Evolutionary conservation across 78 protist species (phyloP), one percentile per base, ranked within the genome.

Genomic region (Dictyostelium intermedium): DNA sequence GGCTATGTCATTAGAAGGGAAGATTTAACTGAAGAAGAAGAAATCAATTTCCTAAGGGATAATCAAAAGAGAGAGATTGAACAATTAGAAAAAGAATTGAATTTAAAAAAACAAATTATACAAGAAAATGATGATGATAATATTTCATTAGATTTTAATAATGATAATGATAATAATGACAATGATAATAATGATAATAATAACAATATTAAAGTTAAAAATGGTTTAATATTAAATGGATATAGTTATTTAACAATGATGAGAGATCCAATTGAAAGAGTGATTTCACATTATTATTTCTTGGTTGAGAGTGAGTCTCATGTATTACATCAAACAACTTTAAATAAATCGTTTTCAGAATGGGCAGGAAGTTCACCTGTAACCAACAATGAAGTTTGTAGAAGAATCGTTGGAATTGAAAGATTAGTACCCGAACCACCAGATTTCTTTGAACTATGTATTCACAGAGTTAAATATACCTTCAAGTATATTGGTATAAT

Each of bases 191-290:
- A 66, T 11, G 0, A 25, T 11, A 66, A 35, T 30, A 30, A 20
- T 7, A 10, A 73, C 0, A 18, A 34, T 32, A 47, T 0, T 20
- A 41, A 34, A 8, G 5, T 27, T 8, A 50, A 47, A n/a, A 39
- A 13, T 66, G 79, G 79, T 11, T 30, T 34, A 5, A 16, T 32
- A 34, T 72, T 72, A 14, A 47, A 73, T 30, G 45, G 27, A 43
- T 78, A 63, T 66, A 77, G 85, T 13, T 87, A 87, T 66, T 16
- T 79, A 37, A 78, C 93, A 23, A 41, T 87, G 63, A 61, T 87
- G 39, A 76, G 93, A 66, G 93, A 87, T 63, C 93, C 93, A 10
- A 35, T 87, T 43, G 93, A 87, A 23, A 34, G 93, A 61, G 85
- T 78, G 14, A 39, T 78, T 14, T 78, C 85, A n/a, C 93, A 87